Evolutionary conservation across 768 basidiomycete genomes (phyloP), one percentile per base, ranked within the genome.

Genomic region (Phlebiopsis gigantea): DNA sequence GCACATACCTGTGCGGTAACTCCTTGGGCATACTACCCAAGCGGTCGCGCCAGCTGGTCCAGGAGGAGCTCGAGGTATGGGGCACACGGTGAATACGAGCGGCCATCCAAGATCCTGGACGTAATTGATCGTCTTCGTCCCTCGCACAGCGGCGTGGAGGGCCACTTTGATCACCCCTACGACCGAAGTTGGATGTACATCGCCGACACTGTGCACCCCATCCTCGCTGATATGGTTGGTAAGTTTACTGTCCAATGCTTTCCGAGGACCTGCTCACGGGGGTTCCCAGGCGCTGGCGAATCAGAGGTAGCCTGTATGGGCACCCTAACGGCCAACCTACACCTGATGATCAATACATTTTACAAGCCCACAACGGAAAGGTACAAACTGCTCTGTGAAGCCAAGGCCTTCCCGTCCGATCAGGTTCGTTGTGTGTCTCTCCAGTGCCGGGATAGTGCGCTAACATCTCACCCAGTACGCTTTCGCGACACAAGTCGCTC

Each of bases 221-320:
- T 85, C 14, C 79, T 98, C 28, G 90, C 93, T 52, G 81, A 87
- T 56, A 67, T 99, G 59, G 81, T 97, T 63, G 96, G 96, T 85
- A 66, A 69, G 85, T 70, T 44, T 57, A 10, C 5, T 28, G 26
- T n/a, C 19, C 9, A 25, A 39, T 14, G 21, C 8, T 25, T 26
- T 25, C 46, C 46, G 17, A 15, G 21, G 3, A n/a, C 28, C 24
- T 34, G 17, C 43, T 51, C 28, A 51, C 26, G 42, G 30, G 26
- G 24, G 28, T 28, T n/a, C 22, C 5, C 63, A 93, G 93, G 93
- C 63, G 93, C 94, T 55, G 81, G 83, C 53, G 85, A 87, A 72
- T 79, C 82, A 60, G 97, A 99, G 79, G 90, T 98, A 47, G 93
- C 90, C 17, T 93, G 92, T 72, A 98, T 98, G 86, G 86, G 90